phyloP scores from a whole-genome alignment of 345 rosid species.

The Gynandropsis gynandra region DNA sequence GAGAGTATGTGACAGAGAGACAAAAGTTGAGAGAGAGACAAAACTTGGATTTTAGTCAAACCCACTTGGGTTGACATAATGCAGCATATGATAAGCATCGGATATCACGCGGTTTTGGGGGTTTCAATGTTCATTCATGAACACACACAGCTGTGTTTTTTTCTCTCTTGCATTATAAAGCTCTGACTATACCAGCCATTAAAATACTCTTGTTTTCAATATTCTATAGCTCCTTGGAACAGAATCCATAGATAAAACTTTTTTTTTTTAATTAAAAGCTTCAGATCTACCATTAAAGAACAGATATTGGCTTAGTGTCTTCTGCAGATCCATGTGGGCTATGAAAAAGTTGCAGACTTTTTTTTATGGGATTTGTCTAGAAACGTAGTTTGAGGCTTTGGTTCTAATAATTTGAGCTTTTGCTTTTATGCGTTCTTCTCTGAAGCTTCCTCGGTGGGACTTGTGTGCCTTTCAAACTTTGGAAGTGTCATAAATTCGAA shows the following conservation, averaged over 20 bases:
- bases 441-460: constrained; percentile 35
- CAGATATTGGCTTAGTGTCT: constrained; percentile 33
- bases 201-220: constrained; percentile 21
- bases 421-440: constrained; percentile 26
- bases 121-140: constrained; percentile 24
- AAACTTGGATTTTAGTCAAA: constrained; percentile 18
- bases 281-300: constrained; percentile 31
- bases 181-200: constrained; percentile 17
- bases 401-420: constrained; percentile 17
- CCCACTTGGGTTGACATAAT: constrained; percentile 25
- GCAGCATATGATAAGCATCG: constrained; percentile 29
- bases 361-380: background rate
- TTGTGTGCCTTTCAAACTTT: constrained; percentile 23
- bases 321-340: constrained; percentile 35
- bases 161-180: constrained; percentile 20
- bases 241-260: constrained; percentile 27
- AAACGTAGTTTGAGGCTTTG: constrained; percentile 23
- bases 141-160: constrained; percentile 26
- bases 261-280: constrained; percentile 19
- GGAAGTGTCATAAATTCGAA: constrained; percentile 23
- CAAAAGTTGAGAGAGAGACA: constrained; percentile 22
- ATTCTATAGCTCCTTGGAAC: constrained; percentile 29
- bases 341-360: constrained; percentile 5
- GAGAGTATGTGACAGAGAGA: constrained; percentile 18
- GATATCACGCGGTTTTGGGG: constrained; percentile 28